phyloP scores from a whole-genome alignment of 768 basidiomycete genomes.

The Amanita molliuscula region DNA sequence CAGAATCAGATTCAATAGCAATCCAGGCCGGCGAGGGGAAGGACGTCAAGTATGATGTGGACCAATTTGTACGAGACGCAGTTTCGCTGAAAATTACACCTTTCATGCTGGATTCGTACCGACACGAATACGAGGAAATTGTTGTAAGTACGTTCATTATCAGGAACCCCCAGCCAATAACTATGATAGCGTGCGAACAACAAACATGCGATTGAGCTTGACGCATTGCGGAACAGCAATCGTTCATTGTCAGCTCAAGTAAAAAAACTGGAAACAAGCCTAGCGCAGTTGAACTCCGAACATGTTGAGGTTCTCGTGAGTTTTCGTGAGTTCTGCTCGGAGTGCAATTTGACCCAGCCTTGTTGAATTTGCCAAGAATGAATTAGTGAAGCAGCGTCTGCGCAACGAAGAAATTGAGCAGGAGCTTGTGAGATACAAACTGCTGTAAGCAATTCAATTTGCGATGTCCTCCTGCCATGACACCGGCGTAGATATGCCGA shows the following conservation, averaged over 20 bases:
- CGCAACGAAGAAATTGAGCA: constrained; percentile 89
- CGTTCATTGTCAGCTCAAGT: constrained; percentile 67
- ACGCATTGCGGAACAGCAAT: constrained; percentile 73
- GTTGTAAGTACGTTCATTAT: constrained; percentile 27
- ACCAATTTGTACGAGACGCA: constrained; percentile 84
- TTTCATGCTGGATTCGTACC: constrained; percentile 89
- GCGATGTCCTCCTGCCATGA: not conserved
- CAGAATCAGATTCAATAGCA: constrained; percentile 15
- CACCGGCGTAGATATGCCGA: constrained; percentile 42
- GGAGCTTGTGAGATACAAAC: constrained; percentile 90
- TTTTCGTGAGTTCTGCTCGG: constrained; percentile 38
- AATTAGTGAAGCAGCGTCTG: constrained; percentile 81
- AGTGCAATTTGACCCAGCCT: not conserved
- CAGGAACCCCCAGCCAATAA: not conserved
- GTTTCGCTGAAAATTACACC: constrained; percentile 82
- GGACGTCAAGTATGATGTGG: constrained; percentile 45
- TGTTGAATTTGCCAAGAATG: constrained; percentile 41
- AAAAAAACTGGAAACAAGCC: constrained; percentile 71
- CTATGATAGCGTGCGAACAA: constrained; percentile 49
- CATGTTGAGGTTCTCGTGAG: constrained; percentile 68
- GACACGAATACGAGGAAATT: constrained; percentile 81
- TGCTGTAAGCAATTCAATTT: constrained; percentile 47
- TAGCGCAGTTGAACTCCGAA: constrained; percentile 74
- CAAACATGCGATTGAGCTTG: constrained; percentile 78
- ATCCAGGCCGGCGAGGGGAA: constrained; percentile 17